A percentile compares a stretch with the other conserved stretches of the same genome.
Evolutionary conservation across 306 rosid genomes (phyloP).

Genomic region (Cucumis cinereus): DNA sequence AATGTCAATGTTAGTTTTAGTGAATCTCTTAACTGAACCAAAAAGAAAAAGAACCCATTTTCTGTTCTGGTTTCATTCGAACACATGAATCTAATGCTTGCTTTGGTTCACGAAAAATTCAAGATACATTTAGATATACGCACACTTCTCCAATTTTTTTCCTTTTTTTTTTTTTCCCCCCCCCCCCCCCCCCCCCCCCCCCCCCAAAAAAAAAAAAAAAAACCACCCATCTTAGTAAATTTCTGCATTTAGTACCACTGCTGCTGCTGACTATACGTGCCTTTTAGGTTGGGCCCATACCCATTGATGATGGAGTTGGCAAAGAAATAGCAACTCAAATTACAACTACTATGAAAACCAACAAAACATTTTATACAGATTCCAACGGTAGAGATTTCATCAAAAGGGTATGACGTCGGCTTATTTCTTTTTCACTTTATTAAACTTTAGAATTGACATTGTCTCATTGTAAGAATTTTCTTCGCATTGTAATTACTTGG

Average conservation of each 20-base stretch:
- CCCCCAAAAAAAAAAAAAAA: too few species aligned
- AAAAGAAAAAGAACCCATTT: background rate
- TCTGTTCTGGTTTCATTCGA: background rate
- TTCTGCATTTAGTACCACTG: background rate
- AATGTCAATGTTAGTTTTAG: background rate
- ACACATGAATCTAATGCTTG: background rate
- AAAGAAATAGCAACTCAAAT: slow-evolving; percentile 72
- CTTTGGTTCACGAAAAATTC: background rate
- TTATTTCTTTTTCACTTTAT: background rate
- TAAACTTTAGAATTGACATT: background rate
- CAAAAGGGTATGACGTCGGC: slow-evolving; percentile 41
- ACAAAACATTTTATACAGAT: slow-evolving; percentile 77
- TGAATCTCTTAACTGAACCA: background rate
- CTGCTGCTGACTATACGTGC: slow-evolving; percentile 12
- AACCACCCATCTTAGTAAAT: background rate
- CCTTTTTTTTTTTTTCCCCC: background rate
- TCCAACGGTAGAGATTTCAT: slow-evolving; percentile 93
- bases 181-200: slow-evolving; percentile 5
- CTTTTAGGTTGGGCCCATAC: slow-evolving; percentile 85
- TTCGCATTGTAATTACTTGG: background rate
- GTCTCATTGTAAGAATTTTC: background rate
- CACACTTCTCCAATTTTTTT: background rate
- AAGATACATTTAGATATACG: background rate
- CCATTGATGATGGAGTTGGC: slow-evolving; percentile 63
- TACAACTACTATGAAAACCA: slow-evolving; percentile 40